phyloP scores from a whole-genome alignment of 768 basidiomycete species.

The Kockovaella imperatae region DNA sequence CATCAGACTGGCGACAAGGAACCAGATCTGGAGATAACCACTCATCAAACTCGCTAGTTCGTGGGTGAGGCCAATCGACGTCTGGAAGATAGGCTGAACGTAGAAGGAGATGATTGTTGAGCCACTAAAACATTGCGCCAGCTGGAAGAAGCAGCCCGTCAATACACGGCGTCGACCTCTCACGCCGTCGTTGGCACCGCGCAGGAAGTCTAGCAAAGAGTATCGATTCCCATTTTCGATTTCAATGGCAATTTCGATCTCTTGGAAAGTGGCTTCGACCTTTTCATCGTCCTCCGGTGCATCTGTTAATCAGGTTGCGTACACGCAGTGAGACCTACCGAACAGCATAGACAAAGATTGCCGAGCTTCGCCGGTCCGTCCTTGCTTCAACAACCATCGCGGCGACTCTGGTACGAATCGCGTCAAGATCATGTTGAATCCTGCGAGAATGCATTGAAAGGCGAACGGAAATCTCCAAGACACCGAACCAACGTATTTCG shows the following conservation, averaged over 20 bases:
- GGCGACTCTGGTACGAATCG: constrained; percentile 5
- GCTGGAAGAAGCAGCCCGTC: background rate
- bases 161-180: background rate
- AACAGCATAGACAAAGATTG: background rate
- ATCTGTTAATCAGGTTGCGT: background rate
- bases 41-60: background rate
- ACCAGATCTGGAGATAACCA: constrained; percentile 4
- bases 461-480: constrained; percentile 3
- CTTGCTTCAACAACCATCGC: background rate
- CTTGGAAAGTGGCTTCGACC: background rate
- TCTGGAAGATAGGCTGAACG: background rate
- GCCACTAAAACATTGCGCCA: background rate
- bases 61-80: background rate
- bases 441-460: background rate
- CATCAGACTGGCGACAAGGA: constrained; percentile 1
- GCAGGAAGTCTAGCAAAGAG: background rate
- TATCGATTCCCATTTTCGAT: background rate
- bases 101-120: constrained; percentile 1
- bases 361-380: background rate
- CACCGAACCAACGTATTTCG: background rate
- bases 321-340: too few species aligned
- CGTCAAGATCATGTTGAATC: background rate
- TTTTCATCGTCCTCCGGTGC: background rate
- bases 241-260: background rate
- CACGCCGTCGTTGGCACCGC: background rate